phyloP scores from a whole-genome alignment of 2,329 filamentous ascomycete species.

The Curvularia verruculosa region DNA sequence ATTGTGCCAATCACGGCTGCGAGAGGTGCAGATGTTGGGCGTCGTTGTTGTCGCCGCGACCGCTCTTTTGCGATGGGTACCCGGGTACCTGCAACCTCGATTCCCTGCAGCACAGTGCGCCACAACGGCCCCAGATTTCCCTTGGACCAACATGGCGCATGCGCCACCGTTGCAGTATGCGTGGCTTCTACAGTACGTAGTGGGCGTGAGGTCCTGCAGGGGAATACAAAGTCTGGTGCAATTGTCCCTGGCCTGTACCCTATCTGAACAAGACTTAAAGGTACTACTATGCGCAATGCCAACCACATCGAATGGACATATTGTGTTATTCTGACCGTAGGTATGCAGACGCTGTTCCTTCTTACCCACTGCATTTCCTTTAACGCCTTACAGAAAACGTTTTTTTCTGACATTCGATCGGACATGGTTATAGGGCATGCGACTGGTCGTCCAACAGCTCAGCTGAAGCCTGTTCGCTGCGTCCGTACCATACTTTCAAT shows the following conservation, averaged over 20 bases:
- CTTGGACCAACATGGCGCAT: background rate
- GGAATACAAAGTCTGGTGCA: background rate
- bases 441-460: background rate
- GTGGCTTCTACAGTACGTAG: background rate
- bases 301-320: background rate
- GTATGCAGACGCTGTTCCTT: too few relatives aligned
- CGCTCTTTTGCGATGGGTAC: conserved; percentile 5
- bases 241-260: background rate
- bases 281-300: background rate
- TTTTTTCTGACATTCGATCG: background rate
- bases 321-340: background rate
- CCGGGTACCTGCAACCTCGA: background rate
- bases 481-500: too few relatives aligned
- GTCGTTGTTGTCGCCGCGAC: conserved; percentile 2
- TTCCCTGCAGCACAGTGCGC: background rate
- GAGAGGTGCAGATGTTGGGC: background rate
- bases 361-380: background rate
- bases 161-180: background rate
- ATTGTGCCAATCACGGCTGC: background rate
- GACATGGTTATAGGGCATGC: background rate
- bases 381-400: background rate
- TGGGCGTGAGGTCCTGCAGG: background rate
- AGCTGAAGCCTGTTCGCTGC: background rate
- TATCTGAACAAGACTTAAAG: background rate
- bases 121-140: background rate